Evolutionary conservation across 805 yeast genomes (phyloP).

Genomic region (Lipomyces yamanashiensis): DNA sequence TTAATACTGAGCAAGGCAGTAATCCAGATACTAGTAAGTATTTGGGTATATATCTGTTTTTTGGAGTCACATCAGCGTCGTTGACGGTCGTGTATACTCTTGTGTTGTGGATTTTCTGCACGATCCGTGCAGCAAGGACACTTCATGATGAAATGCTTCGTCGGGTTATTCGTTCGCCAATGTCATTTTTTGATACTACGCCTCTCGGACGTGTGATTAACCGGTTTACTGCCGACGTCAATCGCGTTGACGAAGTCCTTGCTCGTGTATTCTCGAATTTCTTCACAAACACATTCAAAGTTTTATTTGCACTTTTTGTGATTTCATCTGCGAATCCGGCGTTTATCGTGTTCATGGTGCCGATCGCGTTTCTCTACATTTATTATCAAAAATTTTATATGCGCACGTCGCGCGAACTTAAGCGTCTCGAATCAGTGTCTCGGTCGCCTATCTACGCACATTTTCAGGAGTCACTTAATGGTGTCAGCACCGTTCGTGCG

Average conservation of each 20-base stretch:
- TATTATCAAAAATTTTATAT: slow-evolving; percentile 74
- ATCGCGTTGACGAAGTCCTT: slow-evolving; percentile 79
- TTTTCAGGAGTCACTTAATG: slow-evolving; percentile 77
- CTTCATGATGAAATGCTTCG: slow-evolving; percentile 75
- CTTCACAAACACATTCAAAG: slow-evolving; percentile 44
- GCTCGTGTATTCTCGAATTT: slow-evolving; percentile 46
- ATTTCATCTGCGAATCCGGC: slow-evolving; percentile 88
- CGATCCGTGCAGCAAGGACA: slow-evolving; percentile 69
- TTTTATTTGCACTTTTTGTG: slow-evolving; percentile 69
- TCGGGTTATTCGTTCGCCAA: slow-evolving; percentile 81
- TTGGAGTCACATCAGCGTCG: slow-evolving; percentile 71
- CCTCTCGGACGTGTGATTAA: slow-evolving; percentile 91
- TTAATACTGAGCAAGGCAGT: slow-evolving; percentile 66
- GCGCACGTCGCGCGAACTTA: slow-evolving; percentile 73
- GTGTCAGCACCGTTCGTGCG: slow-evolving; percentile 78
- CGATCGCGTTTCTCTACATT: slow-evolving; percentile 66
- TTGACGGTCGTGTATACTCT: slow-evolving; percentile 67
- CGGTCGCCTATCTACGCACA: slow-evolving; percentile 80
- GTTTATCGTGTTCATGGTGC: slow-evolving; percentile 70
- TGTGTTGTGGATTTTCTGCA: slow-evolving; percentile 77
- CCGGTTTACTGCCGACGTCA: slow-evolving; percentile 87
- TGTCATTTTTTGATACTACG: slow-evolving; percentile 93
- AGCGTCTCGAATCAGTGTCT: slow-evolving; percentile 69
- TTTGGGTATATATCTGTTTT: slow-evolving; percentile 71
- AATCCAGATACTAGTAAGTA: slow-evolving; percentile 75